Conservation (phyloP, 23 red algal genomes). For the Porphyridium purpureum region DNA sequence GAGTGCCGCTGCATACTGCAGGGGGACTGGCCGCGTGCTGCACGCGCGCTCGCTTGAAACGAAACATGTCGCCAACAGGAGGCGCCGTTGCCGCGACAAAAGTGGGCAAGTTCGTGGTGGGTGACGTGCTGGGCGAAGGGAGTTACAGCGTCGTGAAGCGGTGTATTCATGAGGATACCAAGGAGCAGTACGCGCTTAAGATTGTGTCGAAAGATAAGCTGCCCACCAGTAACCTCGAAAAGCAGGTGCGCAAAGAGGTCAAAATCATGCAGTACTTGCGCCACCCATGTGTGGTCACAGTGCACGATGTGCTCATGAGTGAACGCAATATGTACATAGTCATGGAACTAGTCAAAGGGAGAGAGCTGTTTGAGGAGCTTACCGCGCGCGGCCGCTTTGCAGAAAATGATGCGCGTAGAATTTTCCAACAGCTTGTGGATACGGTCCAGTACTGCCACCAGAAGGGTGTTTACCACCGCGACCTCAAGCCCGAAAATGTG, state of each 20-base stretch:
- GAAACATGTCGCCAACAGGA: too few relatives aligned
- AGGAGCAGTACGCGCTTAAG: slow-evolving; percentile 42
- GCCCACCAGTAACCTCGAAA: slow-evolving; percentile 12
- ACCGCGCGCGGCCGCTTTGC: slow-evolving; percentile 12
- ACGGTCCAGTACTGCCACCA: slow-evolving; percentile 47
- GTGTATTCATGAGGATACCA: slow-evolving; percentile 25
- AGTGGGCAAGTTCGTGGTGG: too few relatives aligned
- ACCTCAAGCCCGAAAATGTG: slow-evolving; percentile 66
- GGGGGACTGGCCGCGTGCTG: too few relatives aligned
- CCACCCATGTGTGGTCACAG: slow-evolving; percentile 42
- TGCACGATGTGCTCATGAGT: slow-evolving; percentile 29
- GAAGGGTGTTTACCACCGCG: slow-evolving; percentile 44
- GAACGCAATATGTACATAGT: slow-evolving; percentile 34
- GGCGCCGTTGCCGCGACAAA: too few relatives aligned
- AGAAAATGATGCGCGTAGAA: slow-evolving; percentile 22
- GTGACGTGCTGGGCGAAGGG: too few relatives aligned
- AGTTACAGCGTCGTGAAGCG: too few relatives aligned
- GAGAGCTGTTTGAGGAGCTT: slow-evolving; percentile 44
- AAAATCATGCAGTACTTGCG: slow-evolving; percentile 44
- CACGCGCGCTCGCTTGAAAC: too few relatives aligned
- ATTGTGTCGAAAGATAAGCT: slow-evolving; percentile 22
- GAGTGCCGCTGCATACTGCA: too few relatives aligned
- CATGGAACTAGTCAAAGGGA: slow-evolving; percentile 54
- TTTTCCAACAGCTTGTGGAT: slow-evolving; percentile 67
- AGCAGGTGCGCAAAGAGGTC: slow-evolving; percentile 31